phyloP scores from a whole-genome alignment of 768 basidiomycete species.

The Boletus pseudopeckii region DNA sequence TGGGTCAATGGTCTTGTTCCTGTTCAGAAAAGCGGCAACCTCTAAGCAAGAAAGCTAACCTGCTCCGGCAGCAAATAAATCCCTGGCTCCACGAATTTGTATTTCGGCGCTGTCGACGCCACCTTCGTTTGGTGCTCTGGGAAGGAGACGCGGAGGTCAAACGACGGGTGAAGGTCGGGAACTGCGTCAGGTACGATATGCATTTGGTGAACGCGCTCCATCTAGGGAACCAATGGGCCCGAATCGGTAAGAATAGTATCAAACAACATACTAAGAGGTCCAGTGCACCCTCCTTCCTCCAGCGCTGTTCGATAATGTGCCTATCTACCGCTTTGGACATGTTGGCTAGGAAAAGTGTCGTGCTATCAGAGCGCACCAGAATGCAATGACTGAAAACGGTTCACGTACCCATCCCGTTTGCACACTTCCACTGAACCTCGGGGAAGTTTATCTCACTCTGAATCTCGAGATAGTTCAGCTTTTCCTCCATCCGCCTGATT shows the following conservation, averaged over 20 bases:
- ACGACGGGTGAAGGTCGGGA: constrained; percentile 61
- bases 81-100: constrained; percentile 63
- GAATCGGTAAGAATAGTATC: neutral
- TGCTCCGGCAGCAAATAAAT: constrained; percentile 63
- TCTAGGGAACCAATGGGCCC: constrained; percentile 42
- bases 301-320: constrained; percentile 78
- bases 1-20: constrained; percentile 53
- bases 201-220: constrained; percentile 94
- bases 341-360: constrained; percentile 44
- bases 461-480: constrained; percentile 61
- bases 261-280: constrained; percentile 63
- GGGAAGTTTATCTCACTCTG: constrained; percentile 87
- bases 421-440: constrained; percentile 71
- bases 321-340: constrained; percentile 68
- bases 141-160: constrained; percentile 70
- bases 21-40: neutral
- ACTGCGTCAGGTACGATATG: constrained; percentile 85
- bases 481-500: constrained; percentile 45
- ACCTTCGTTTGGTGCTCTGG: constrained; percentile 30
- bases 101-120: constrained; percentile 22
- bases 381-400: neutral
- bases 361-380: neutral
- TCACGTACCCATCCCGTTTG: constrained; percentile 74
- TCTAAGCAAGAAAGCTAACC: constrained; percentile 38
- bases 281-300: constrained; percentile 80